Conservation (phyloP, 768 basidiomycete species). For the Collybia mongolica region DNA sequence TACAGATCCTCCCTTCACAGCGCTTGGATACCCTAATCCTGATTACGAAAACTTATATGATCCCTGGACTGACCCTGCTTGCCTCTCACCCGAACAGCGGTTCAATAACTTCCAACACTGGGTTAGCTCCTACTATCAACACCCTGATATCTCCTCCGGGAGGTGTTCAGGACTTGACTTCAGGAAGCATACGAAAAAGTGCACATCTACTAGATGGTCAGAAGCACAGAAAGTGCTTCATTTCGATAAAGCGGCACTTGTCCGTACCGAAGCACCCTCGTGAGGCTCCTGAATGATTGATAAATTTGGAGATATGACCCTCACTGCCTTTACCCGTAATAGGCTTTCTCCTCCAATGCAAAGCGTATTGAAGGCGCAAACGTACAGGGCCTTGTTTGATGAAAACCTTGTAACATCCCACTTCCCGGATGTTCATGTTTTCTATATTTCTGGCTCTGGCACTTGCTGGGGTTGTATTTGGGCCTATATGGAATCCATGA, state of each 20-base stretch:
- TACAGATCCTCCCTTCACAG: conserved; percentile 27
- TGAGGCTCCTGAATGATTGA: too few relatives aligned
- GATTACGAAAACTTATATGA: conserved; percentile 13
- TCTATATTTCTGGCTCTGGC: conserved; percentile 18
- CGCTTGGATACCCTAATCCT: conserved; percentile 26
- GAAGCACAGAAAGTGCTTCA: neutral
- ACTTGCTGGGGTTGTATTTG: conserved; percentile 24
- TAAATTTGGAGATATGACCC: too few relatives aligned
- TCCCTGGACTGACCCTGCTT: conserved; percentile 20
- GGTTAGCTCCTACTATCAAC: conserved; percentile 27
- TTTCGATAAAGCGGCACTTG: too few relatives aligned
- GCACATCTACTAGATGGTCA: neutral
- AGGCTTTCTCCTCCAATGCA: conserved; percentile 23
- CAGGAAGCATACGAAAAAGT: conserved; percentile 9
- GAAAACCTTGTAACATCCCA: conserved; percentile 8
- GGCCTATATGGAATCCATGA: conserved; percentile 17
- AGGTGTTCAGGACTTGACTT: conserved; percentile 19
- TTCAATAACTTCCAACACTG: conserved; percentile 22
- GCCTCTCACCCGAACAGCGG: conserved; percentile 20
- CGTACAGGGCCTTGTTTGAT: conserved; percentile 19
- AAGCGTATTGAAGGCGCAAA: conserved; percentile 10
- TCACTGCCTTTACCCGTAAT: neutral
- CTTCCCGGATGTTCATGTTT: conserved; percentile 14
- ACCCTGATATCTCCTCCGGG: conserved; percentile 16
- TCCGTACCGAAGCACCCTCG: too few relatives aligned